Percentiles rank a stretch among this genome's conserved stretches.
These are phyloP conservation scores for Geosmithia morbida DNA, from an alignment of 2,329 filamentous ascomycete genomes.

Conservation along the genomic window DNA sequence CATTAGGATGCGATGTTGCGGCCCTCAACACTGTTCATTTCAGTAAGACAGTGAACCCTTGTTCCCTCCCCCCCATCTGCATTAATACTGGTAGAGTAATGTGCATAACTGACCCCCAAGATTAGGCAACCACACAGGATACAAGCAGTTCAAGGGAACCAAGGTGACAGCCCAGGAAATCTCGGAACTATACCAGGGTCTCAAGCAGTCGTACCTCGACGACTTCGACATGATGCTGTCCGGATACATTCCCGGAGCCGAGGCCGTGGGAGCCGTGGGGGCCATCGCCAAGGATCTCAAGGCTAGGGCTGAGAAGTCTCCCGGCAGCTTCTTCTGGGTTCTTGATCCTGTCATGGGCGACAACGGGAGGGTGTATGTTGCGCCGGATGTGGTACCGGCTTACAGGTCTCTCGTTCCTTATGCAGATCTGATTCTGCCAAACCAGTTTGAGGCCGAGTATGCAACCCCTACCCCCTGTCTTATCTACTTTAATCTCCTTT, in stretches of 20 bases:
- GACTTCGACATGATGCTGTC: constrained; percentile 91
- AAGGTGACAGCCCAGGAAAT: constrained; percentile 73
- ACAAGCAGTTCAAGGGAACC: constrained; percentile 76
- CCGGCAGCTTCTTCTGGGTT: constrained; percentile 88
- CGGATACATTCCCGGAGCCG: constrained; percentile 83
- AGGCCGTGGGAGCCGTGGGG: constrained; percentile 72
- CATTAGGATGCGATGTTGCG: constrained; percentile 83
- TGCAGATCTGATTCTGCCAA: constrained; percentile 86
- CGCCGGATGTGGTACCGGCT: constrained; percentile 77
- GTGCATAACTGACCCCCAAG: background rate
- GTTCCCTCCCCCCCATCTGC: background rate
- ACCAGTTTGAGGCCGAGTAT: constrained; percentile 95
- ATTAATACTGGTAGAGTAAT: background rate
- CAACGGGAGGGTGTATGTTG: constrained; percentile 82
- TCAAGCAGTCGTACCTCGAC: constrained; percentile 71
- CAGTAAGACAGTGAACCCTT: constrained; percentile 42
- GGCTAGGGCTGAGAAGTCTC: constrained; percentile 42
- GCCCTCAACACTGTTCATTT: constrained; percentile 96
- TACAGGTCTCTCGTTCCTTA: constrained; percentile 69
- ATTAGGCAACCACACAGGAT: constrained; percentile 86
- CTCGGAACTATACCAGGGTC: constrained; percentile 65
- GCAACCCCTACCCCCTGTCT: constrained; percentile 13
- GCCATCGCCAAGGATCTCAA: constrained; percentile 71
- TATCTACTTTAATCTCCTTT: background rate
- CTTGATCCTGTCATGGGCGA: constrained; percentile 98